These are phyloP conservation scores for Endothia cerciana DNA, from an alignment of 2,329 filamentous ascomycete genomes.

Conservation along the genomic window DNA sequence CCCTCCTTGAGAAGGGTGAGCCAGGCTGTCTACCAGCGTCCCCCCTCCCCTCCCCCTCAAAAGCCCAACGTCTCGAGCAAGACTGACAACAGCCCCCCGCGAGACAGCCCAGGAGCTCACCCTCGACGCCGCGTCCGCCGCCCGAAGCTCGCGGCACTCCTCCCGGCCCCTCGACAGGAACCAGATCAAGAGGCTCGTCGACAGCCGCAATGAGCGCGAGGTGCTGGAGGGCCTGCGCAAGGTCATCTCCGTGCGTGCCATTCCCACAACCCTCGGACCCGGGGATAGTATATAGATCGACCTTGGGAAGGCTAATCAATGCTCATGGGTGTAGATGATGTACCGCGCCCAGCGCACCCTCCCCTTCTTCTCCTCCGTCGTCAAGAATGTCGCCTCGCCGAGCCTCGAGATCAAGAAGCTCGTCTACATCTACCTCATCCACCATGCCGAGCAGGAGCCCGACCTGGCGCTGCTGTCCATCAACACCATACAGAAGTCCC, in stretches of 20 bases:
- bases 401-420: conserved; percentile 97
- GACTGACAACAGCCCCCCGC: conserved; percentile 24
- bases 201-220: conserved; percentile 91
- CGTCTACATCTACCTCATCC: conserved; percentile 96
- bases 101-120: conserved; percentile 87
- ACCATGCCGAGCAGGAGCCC: conserved; percentile 94
- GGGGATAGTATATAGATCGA: not conserved
- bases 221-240: conserved; percentile 88
- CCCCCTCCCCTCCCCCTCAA: not conserved
- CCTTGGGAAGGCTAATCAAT: not conserved
- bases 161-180: conserved; percentile 71
- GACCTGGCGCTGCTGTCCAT: conserved; percentile 95
- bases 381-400: conserved; percentile 95
- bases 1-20: conserved; percentile 90
- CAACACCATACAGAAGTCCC: conserved; percentile 97
- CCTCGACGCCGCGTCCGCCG: conserved; percentile 92
- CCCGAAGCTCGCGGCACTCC: conserved; percentile 66
- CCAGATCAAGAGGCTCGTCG: conserved; percentile 92
- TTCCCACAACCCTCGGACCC: conserved; percentile 16
- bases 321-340: conserved; percentile 75
- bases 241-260: conserved; percentile 76
- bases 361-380: conserved; percentile 94
- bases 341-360: conserved; percentile 87
- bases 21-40: conserved; percentile 3
- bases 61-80: no score